These are phyloP conservation scores for Pseudocercospora macadamiae DNA, from an alignment of 2,329 filamentous ascomycete genomes.

Conservation along the genomic window DNA sequence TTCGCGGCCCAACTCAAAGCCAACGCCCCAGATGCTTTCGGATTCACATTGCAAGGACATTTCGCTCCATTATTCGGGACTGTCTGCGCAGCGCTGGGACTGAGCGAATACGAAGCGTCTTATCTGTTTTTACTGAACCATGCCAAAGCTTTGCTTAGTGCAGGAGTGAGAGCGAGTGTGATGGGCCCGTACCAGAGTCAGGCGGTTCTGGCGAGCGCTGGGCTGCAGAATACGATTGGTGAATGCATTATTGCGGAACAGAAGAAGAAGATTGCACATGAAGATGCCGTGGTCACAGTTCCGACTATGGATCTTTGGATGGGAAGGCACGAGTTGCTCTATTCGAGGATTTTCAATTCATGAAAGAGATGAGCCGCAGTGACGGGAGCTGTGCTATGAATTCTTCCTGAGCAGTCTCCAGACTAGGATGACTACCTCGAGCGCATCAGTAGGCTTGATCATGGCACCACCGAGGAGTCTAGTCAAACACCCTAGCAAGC, in stretches of 20 bases:
- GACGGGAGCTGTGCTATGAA: no score
- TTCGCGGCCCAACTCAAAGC: constrained; percentile 32
- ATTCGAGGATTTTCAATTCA: constrained; percentile 86
- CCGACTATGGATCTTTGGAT: constrained; percentile 82
- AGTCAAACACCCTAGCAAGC: no score
- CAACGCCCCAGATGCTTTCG: constrained; percentile 21
- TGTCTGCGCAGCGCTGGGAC: constrained; percentile 63
- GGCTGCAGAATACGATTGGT: constrained; percentile 61
- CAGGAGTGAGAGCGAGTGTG: constrained; percentile 74
- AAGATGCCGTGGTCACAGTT: constrained; percentile 73
- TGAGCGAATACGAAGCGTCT: constrained; percentile 65
- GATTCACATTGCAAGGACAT: constrained; percentile 56
- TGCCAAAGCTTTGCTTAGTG: constrained; percentile 74
- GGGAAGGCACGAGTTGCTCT: constrained; percentile 78
- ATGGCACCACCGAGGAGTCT: no score
- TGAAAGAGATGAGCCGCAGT: no score
- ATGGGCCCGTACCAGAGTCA: constrained; percentile 83
- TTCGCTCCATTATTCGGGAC: constrained; percentile 72
- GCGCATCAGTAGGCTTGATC: no score
- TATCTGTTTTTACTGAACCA: constrained; percentile 78
- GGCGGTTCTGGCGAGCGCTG: constrained; percentile 65
- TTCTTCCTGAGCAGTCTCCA: no score
- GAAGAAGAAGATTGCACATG: constrained; percentile 56
- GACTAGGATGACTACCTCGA: no score
- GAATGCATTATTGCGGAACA: constrained; percentile 58